A percentile compares a stretch with the other conserved stretches of the same genome.
These are phyloP conservation scores for Neoascochyta sp. DNA, from an alignment of 2,329 filamentous ascomycete genomes.

Conservation along the genomic window DNA sequence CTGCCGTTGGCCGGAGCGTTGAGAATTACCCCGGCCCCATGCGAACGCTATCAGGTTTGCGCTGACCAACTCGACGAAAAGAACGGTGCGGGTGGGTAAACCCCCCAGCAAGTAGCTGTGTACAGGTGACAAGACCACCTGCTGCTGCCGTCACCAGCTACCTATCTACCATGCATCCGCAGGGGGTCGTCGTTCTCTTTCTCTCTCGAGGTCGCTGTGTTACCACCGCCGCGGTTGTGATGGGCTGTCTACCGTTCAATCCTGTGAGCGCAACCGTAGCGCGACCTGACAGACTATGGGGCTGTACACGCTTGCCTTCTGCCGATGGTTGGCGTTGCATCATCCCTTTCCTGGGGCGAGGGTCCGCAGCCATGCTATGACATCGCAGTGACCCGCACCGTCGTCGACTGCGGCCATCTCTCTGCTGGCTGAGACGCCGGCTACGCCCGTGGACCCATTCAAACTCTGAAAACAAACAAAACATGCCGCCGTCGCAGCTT, in stretches of 20 bases:
- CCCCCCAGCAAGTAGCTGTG: slow-evolving; percentile 20
- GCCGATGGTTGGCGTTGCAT: slow-evolving; percentile 2
- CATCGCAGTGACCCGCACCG: too few species aligned
- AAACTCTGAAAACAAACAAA: slow-evolving; percentile 19
- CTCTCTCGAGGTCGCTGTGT: slow-evolving; percentile 12
- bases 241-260: slow-evolving; percentile 16
- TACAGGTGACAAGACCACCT: too few species aligned
- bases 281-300: slow-evolving; percentile 23
- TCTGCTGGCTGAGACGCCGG: slow-evolving; percentile 6
- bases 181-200: slow-evolving; percentile 4
- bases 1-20: slow-evolving; percentile 19
- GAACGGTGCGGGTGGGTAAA: slow-evolving; percentile 15
- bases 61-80: slow-evolving; percentile 7
- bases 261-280: slow-evolving; percentile 22
- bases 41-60: slow-evolving; percentile 8
- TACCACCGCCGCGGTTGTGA: slow-evolving; percentile 14
- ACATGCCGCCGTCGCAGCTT: slow-evolving; percentile 16
- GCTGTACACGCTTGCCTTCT: slow-evolving; percentile 15
- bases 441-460: slow-evolving; percentile 1
- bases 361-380: too few species aligned
- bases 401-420: too few species aligned
- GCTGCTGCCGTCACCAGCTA: neutral
- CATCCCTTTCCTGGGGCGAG: too few species aligned
- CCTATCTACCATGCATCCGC: slow-evolving; percentile 5
- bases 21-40: slow-evolving; percentile 10